Evolutionary conservation across 2,329 filamentous ascomycete genomes (phyloP), one percentile per base, ranked within the genome.

Genomic region (Boeremia lycopersici): DNA sequence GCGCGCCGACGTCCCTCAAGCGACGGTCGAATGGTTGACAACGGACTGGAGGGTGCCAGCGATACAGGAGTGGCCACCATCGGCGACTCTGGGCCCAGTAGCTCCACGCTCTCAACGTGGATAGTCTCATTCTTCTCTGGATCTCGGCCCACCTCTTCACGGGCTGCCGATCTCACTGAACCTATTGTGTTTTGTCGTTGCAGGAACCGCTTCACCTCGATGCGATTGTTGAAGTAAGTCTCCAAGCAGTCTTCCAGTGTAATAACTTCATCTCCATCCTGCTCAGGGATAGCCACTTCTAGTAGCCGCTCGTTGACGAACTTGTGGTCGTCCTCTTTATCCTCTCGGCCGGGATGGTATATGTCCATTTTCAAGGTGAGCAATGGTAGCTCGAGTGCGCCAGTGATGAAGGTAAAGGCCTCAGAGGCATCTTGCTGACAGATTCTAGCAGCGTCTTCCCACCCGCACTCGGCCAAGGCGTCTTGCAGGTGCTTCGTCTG

Each of bases 351-450:
- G 23, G 91, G 90, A 69, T 97, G 95, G 64, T 93, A 97, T 12
- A 98, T 86, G 70, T 98, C 93, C 79, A 97, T 93, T 71, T 96
- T 96, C 33, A 98, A 77, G 0, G 93, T 93, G 25, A 98, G 82
- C 2, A 98, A 81, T 6, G 95, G 95, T 13, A 98, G 77, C 65
- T 96, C 88, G 17, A 99, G 82, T 19, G 89, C 91, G 62, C 92
- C 93, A 0, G 93, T 96, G 60, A 99, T 92, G 72, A 97, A 97
- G 0, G 88, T 90, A 71, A 98, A 98, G 1, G 93, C 93, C 75
- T 99, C 95, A 0, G 95, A 97, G 0, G 91, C 91, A 74, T 99
- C 95, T 76, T 99, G 95, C 70, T 98, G 95, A 64, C 87, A 84
- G n/a, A 90, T 71, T 53, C 84, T 77, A 19, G 84, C 83, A 41